Evolutionary conservation across 352 stramenopile species (phyloP), one percentile per base, ranked within the genome.

Genomic region (Phytophthora hibernalis): DNA sequence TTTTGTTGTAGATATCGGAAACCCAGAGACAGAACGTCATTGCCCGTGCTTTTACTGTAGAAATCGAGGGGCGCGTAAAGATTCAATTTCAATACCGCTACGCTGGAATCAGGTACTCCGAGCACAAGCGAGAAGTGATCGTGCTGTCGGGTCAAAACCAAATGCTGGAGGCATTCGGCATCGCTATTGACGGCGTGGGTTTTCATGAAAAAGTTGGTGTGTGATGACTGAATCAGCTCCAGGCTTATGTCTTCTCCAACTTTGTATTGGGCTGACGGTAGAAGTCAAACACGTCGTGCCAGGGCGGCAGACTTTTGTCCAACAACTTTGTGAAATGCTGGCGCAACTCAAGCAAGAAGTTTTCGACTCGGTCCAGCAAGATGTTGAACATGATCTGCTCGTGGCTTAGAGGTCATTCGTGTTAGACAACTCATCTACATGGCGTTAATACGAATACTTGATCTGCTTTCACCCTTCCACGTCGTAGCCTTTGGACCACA

Each of bases 1-100:
- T 16, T 33, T 4, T 15, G 13, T 24, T 15, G 7, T 45, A 38
- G 33, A 22, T 7, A 28, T 35, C 13, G 21, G 10, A 48, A 37
- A 3, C 51, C 2, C 12, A 22, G 30, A 2, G 1, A n/a, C 51
- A 38, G 15, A 48, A 24, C 5, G 51, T 57, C 3, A 22, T 48
- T 3, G 51, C 51, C n/a, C 51, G 51, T 18, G 33, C 51, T 26
- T 48, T 48, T 24, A 48, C 51, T 16, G 35, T 49, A 20, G 51
- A 38, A 35, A 10, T 48, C 28, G 35, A 58, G 13, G 51, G 38
- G 37, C 21, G 35, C 11, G 21, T 58, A 15, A 58, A 58, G 22
- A 48, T 49, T n/a, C 49, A 55, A 13, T 55, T 49, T n/a, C 49
- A 55, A 13, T 55, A 55, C 44, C 49, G n/a, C 2, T 42, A 55